Evolutionary conservation across 2,329 filamentous ascomycete genomes (phyloP).

Genomic region (Monosporascus sp.): DNA sequence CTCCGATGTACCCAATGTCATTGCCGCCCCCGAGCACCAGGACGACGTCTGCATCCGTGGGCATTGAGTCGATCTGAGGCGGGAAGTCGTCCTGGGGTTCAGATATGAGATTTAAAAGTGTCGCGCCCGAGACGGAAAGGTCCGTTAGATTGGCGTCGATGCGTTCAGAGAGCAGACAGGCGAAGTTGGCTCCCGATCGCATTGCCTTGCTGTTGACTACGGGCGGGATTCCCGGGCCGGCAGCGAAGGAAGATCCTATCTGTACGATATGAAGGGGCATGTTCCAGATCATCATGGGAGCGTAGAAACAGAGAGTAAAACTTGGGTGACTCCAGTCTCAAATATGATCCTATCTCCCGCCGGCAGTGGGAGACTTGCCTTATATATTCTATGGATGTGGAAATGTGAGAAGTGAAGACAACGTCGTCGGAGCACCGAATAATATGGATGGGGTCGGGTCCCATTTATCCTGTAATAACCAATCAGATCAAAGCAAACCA

Average conservation of each 20-base stretch:
- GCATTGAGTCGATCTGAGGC: conserved; percentile 30
- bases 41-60: conserved; percentile 29
- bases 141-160: not conserved
- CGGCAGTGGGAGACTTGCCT: no score
- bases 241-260: conserved; percentile 6
- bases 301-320: no score
- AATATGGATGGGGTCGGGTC: no score
- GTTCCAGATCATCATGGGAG: no score
- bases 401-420: no score
- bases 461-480: not conserved
- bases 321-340: no score
- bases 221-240: conserved; percentile 5
- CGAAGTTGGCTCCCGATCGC: conserved; percentile 7
- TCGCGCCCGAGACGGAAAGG: not conserved
- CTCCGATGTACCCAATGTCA: conserved; percentile 32
- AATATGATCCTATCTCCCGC: no score
- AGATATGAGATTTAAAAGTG: not conserved
- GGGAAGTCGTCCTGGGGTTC: conserved; percentile 15
- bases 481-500: not conserved
- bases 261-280: conserved; percentile 5
- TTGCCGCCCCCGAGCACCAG: conserved; percentile 33
- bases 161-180: not conserved
- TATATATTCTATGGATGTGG: no score
- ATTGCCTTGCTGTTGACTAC: not conserved
- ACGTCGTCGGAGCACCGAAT: no score